Percentiles rank a stretch among this genome's conserved stretches.
These are phyloP conservation scores for Abelmoschus esculentus DNA, from an alignment of 345 rosid genomes.

Conservation along the genomic window DNA sequence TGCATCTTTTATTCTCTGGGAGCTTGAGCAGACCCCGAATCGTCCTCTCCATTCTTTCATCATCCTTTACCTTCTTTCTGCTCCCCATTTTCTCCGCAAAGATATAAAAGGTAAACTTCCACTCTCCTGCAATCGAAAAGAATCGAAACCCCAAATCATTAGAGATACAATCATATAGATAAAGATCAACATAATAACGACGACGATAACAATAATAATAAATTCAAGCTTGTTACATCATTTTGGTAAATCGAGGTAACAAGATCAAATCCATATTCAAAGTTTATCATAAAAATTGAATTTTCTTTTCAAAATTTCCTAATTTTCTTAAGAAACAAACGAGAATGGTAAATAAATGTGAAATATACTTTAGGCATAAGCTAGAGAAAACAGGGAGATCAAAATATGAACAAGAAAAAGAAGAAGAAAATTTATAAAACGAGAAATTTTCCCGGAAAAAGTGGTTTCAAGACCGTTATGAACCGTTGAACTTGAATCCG, in stretches of 20 bases:
- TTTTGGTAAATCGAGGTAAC: not conserved
- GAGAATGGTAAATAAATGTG: not conserved
- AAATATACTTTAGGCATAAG: not conserved
- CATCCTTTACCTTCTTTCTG: slow-evolving; percentile 46
- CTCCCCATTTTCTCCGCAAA: slow-evolving; percentile 35
- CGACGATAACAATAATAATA: not conserved
- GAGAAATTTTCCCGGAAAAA: slow-evolving; percentile 5
- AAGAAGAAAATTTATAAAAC: not conserved
- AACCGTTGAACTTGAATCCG: slow-evolving; percentile 1
- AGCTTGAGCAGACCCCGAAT: slow-evolving; percentile 65
- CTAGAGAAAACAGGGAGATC: slow-evolving; percentile 2
- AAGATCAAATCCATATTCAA: not conserved
- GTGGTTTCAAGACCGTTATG: slow-evolving; percentile 8
- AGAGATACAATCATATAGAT: not conserved
- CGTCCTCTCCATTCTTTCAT: slow-evolving; percentile 59
- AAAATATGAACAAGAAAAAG: not conserved
- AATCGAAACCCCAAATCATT: not conserved
- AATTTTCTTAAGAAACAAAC: not conserved
- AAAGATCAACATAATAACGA: not conserved
- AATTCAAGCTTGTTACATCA: not conserved
- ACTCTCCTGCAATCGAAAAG: slow-evolving; percentile 4
- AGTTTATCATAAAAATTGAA: not conserved
- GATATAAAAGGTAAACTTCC: not conserved
- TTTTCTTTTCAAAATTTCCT: not conserved
- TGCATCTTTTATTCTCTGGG: slow-evolving; percentile 72